Conservation (phyloP, 345 rosid genomes). For the Gossypium raimondii region DNA sequence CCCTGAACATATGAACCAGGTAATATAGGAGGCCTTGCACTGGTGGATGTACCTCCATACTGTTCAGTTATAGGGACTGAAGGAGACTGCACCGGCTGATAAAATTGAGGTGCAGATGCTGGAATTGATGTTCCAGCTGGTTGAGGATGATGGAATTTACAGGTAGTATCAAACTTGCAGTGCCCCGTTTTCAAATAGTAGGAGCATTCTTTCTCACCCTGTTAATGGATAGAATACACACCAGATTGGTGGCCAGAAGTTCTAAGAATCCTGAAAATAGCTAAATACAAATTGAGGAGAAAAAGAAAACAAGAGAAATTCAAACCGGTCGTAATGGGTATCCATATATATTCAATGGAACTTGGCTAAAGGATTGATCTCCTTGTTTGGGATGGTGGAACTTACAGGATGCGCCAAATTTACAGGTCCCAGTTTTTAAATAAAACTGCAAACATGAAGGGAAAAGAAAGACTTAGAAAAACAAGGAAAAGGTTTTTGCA, state of each 20-base stretch:
- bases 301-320: conserved; percentile 15
- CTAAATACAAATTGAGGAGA: neutral
- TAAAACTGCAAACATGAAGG: conserved; percentile 51
- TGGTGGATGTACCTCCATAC: conserved; percentile 51
- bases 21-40: conserved; percentile 60
- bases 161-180: conserved; percentile 85
- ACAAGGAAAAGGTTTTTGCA: neutral
- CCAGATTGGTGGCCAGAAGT: conserved; percentile 11
- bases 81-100: conserved; percentile 76
- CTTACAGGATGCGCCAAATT: conserved; percentile 97
- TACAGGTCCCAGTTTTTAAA: conserved; percentile 81
- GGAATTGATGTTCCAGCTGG: conserved; percentile 56
- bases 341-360: conserved; percentile 62
- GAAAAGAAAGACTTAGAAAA: neutral
- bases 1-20: conserved; percentile 78
- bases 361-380: conserved; percentile 57
- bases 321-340: conserved; percentile 78
- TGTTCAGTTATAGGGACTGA: conserved; percentile 62
- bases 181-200: conserved; percentile 90
- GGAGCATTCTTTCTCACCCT: conserved; percentile 94
- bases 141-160: conserved; percentile 95
- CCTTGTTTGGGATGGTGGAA: conserved; percentile 90
- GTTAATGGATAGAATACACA: conserved; percentile 29
- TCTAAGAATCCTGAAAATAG: neutral
- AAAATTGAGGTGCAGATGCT: conserved; percentile 66